Conservation (phyloP, 1,284 basidiomycete species). For the Takashimella tepidaria region DNA sequence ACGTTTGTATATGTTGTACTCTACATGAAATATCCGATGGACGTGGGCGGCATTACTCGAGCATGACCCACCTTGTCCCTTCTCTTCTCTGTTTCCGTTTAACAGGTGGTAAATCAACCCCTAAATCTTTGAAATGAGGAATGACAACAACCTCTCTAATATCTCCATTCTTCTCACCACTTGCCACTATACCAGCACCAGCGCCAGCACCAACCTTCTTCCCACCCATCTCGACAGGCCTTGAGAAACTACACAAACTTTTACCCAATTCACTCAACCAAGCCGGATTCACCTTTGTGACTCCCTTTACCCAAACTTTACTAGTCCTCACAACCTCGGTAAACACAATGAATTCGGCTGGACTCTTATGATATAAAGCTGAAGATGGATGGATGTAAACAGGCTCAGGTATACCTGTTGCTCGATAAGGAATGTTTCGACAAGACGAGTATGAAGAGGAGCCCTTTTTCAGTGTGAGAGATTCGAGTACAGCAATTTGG, state of each 20-base stretch:
- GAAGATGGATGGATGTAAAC: slow-evolving; percentile 92
- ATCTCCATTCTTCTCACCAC: slow-evolving; percentile 34
- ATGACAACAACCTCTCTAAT: slow-evolving; percentile 59
- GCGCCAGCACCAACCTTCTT: slow-evolving; percentile 12
- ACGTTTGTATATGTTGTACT: no score
- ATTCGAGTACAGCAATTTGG: slow-evolving; percentile 88
- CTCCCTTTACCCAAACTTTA: slow-evolving; percentile 74
- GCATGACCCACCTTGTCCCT: slow-evolving; percentile 46
- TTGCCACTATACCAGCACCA: neutral
- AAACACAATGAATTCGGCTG: slow-evolving; percentile 85
- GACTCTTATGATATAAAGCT: slow-evolving; percentile 61
- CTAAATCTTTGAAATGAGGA: slow-evolving; percentile 74
- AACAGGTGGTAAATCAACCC: slow-evolving; percentile 77
- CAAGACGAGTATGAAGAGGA: slow-evolving; percentile 65
- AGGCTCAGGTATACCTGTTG: slow-evolving; percentile 75
- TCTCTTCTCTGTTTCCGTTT: slow-evolving; percentile 51
- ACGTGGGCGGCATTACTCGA: no score
- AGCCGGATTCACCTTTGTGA: slow-evolving; percentile 79
- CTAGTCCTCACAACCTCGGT: slow-evolving; percentile 72
- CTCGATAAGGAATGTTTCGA: slow-evolving; percentile 76
- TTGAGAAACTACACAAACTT: slow-evolving; percentile 80
- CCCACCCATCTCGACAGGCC: slow-evolving; percentile 65
- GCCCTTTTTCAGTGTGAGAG: slow-evolving; percentile 58
- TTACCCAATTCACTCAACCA: slow-evolving; percentile 82
- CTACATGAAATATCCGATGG: no score